Percentiles rank a stretch among this genome's conserved stretches.
phyloP scores from a whole-genome alignment of 2,329 filamentous ascomycete species.

The Clarireedia hainanense region DNA sequence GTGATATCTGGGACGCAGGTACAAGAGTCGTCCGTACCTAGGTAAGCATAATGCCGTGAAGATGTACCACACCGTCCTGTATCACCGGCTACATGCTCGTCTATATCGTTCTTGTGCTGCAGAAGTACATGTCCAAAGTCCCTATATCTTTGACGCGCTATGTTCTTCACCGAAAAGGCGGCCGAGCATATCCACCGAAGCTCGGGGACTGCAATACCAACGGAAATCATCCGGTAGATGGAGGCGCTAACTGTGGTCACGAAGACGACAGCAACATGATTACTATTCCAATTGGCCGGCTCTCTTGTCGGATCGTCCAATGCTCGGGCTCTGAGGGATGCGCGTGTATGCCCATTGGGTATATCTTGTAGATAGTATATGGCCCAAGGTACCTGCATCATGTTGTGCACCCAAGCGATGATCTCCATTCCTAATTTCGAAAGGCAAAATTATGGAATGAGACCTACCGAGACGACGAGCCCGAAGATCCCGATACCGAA shows the following conservation, averaged over 20 bases:
- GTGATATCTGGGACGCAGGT: not conserved
- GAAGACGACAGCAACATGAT: too few species aligned
- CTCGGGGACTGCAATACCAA: too few species aligned
- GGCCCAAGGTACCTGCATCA: slow-evolving; percentile 4
- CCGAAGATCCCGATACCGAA: not conserved
- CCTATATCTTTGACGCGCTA: not conserved
- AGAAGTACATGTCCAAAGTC: not conserved
- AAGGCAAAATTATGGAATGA: not conserved
- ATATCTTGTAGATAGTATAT: too few species aligned
- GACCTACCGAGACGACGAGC: not conserved
- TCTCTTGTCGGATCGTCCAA: too few species aligned
- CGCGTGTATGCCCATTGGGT: too few species aligned
- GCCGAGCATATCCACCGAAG: too few species aligned
- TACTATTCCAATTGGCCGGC: too few species aligned
- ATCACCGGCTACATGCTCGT: not conserved
- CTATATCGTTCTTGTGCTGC: too few species aligned
- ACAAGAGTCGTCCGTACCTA: not conserved
- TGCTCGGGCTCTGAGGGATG: not conserved
- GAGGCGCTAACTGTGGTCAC: too few species aligned
- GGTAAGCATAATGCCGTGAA: not conserved
- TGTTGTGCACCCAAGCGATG: slow-evolving; percentile 4
- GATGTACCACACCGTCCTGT: not conserved
- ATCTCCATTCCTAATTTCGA: slow-evolving; percentile 4
- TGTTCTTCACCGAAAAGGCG: too few species aligned
- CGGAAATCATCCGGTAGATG: too few species aligned